Percentiles rank a stretch among this genome's conserved stretches.
These are phyloP conservation scores for Tranzscheliella williamsii DNA, from an alignment of 1,284 basidiomycete genomes.

Conservation along the genomic window DNA sequence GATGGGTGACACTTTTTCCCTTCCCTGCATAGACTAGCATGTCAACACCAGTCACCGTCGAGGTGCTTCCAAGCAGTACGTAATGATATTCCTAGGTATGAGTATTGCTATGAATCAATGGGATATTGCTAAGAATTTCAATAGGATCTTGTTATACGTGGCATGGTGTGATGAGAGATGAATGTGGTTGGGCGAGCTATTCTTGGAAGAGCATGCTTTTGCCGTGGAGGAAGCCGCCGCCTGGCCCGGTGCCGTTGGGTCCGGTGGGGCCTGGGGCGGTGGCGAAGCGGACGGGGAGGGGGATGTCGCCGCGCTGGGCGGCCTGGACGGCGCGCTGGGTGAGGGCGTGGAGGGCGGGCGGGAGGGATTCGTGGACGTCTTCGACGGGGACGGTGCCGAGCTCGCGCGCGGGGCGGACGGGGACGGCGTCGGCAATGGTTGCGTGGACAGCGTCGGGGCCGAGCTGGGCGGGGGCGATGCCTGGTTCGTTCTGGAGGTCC, in stretches of 20 bases:
- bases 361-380: constrained; percentile 33
- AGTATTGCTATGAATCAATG: too few species aligned
- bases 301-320: constrained; percentile 2
- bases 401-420: constrained; percentile 29
- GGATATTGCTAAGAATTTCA: too few species aligned
- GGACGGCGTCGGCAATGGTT: constrained; percentile 37
- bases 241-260: constrained; percentile 15
- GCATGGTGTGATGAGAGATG: too few species aligned
- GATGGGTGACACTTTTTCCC: constrained; percentile 24
- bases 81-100: too few species aligned
- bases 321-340: constrained; percentile 13
- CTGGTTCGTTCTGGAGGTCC: constrained; percentile 44
- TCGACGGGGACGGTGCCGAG: constrained; percentile 31
- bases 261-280: constrained; percentile 3
- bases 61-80: too few species aligned
- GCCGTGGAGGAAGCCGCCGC: constrained; percentile 28
- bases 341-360: constrained; percentile 27
- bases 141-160: too few species aligned
- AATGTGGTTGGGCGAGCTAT: background rate
- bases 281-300: background rate
- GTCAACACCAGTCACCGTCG: too few species aligned
- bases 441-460: constrained; percentile 20
- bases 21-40: background rate
- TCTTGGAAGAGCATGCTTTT: constrained; percentile 38
- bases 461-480: constrained; percentile 23